phyloP scores from a whole-genome alignment of 805 yeast genomes.

The Groenewaldozyma tartarivorans region DNA sequence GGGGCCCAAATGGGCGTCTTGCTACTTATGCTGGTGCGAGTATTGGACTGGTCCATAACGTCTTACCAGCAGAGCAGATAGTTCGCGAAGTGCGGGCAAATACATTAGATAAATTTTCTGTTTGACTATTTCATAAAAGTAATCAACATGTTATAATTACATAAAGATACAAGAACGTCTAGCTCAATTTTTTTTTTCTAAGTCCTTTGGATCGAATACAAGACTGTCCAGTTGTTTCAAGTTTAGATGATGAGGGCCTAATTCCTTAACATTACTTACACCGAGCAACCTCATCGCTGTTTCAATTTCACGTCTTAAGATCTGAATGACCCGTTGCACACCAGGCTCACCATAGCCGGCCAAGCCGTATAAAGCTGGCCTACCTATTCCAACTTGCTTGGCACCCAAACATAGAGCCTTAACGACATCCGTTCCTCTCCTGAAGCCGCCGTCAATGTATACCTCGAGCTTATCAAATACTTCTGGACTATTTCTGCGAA shows the following conservation, averaged over 20 bases:
- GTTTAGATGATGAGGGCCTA: conserved; percentile 26
- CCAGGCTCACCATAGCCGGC: conserved; percentile 63
- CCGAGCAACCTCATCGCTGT: conserved; percentile 63
- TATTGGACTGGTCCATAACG: not conserved
- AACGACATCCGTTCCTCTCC: conserved; percentile 56
- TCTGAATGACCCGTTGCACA: conserved; percentile 46
- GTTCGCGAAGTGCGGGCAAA: not conserved
- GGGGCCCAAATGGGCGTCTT: not conserved
- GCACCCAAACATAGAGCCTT: conserved; percentile 65
- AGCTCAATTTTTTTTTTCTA: conserved; percentile 11
- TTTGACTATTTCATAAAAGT: no score
- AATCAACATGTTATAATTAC: no score
- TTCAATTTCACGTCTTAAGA: conserved; percentile 50
- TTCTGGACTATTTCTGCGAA: conserved; percentile 32
- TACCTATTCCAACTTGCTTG: conserved; percentile 52
- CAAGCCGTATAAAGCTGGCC: conserved; percentile 56
- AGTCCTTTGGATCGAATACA: no score
- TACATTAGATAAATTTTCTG: no score
- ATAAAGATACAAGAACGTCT: no score
- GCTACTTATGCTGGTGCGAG: not conserved
- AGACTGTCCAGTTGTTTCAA: conserved; percentile 17
- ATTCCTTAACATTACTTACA: conserved; percentile 38
- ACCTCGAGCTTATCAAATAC: conserved; percentile 39
- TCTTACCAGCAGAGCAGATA: not conserved
- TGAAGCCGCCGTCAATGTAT: conserved; percentile 57